phyloP scores from a whole-genome alignment of 108 stramenopile species.

The Pseudonitzschia pungens region DNA sequence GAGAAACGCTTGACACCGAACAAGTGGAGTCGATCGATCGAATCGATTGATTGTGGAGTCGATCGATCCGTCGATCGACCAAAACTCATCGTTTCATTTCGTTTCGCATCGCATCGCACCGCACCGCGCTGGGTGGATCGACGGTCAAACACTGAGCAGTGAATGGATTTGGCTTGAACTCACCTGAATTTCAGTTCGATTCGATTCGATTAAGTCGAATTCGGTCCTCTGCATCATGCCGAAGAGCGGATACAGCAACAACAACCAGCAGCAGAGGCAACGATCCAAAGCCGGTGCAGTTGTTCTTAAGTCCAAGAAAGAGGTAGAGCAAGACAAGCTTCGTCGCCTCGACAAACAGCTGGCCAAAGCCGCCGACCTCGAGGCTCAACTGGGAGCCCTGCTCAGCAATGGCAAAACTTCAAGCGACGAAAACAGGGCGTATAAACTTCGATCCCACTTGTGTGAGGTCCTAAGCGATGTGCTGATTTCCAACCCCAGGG shows the following conservation, averaged over 20 bases:
- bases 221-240: no score
- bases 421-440: slow-evolving; percentile 11
- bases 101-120: no score
- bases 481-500: slow-evolving; percentile 51
- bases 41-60: no score
- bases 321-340: background rate
- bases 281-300: slow-evolving; percentile 4
- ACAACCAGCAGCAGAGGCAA: slow-evolving; percentile 5
- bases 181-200: no score
- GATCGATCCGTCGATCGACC: no score
- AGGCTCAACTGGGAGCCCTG: slow-evolving; percentile 13
- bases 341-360: slow-evolving; percentile 25
- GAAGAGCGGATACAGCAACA: background rate
- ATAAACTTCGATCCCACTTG: slow-evolving; percentile 46
- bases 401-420: background rate
- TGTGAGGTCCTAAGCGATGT: slow-evolving; percentile 72
- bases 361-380: slow-evolving; percentile 4
- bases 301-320: background rate
- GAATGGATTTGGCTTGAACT: no score
- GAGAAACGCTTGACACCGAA: no score
- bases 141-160: no score
- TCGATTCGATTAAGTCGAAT: no score
- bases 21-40: no score
- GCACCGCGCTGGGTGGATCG: no score
- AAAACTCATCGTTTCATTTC: no score